phyloP scores from a whole-genome alignment of 1,139 yeast genomes.

The Taphrina communis region DNA sequence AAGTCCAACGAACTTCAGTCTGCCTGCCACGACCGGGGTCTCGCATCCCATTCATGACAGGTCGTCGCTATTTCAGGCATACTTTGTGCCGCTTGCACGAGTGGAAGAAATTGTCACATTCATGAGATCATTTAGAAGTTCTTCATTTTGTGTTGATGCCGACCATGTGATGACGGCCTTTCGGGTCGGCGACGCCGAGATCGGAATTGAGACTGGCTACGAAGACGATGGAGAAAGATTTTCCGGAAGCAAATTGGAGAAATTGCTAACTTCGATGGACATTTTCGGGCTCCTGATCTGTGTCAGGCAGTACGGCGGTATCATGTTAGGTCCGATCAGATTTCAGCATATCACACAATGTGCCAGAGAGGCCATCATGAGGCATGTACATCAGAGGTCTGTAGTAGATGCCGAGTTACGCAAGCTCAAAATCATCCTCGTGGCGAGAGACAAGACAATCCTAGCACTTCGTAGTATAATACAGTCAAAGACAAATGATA shows the following conservation, averaged over 20 bases:
- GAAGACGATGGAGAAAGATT: conserved; percentile 43
- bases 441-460: conserved; percentile 32
- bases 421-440: conserved; percentile 8
- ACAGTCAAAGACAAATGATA: not conserved
- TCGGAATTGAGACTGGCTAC: conserved; percentile 17
- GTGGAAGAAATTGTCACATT: conserved; percentile 1
- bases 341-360: conserved; percentile 41
- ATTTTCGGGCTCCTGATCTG: conserved; percentile 37
- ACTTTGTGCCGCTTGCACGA: conserved; percentile 11
- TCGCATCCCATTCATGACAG: conserved; percentile 29
- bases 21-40: conserved; percentile 15
- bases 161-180: conserved; percentile 36
- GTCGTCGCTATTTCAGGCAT: conserved; percentile 23
- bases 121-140: conserved; percentile 5
- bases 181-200: conserved; percentile 9
- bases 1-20: not conserved
- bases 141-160: not conserved
- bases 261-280: conserved; percentile 14
- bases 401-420: conserved; percentile 1
- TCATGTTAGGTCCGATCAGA: conserved; percentile 42
- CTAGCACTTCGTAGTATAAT: conserved; percentile 48
- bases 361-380: conserved; percentile 39
- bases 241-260: conserved; percentile 36
- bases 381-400: conserved; percentile 12
- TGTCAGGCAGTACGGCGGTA: conserved; percentile 40